Base-by-base conservation (phyloP, 345 rosid genomes). In the Eutrema heterophyllum region DNA sequence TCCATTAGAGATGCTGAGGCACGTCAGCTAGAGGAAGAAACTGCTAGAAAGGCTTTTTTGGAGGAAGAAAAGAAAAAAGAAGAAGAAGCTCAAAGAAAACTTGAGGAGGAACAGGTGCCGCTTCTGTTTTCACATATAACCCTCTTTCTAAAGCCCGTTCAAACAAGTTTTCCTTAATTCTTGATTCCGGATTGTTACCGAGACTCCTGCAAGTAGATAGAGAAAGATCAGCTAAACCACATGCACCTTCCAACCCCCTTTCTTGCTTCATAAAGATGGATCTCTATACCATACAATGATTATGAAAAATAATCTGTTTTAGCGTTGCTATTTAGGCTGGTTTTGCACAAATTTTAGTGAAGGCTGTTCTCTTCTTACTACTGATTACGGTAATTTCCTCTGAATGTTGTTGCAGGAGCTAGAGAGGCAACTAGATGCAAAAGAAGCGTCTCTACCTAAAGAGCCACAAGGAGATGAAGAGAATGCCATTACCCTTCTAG, bases 361-460 rank as follows among this genome's bases (percentile, higher is more conserved):
- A 36, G 9, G 55, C 7, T 1, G 15, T 55, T 63, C 26, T 55
- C 38, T 45, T 32, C 62, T 64, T 64, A 10, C 70, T 64, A 10
- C 70, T 70, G 14, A 56, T 56, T n/a, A 13, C 3, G 2, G 40
- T 32, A 1, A 48, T 9, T n/a, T 48, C 9, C 35, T 58, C 27
- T 51, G 16, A 45, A 51, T 72, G 49, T n/a, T 78, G 73, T 72
- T 59, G 68, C 87, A 96, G 99, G 99, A 96, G 81, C 79, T 81
- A 68, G 95, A 90, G 77, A 88, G 98, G 68, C 89, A 83, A 51
- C 81, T 92, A 83, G 87, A 83, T 3, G 89, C 87, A 38, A 96
- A 96, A 84, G 97, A 90, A 84, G 96, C 95, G 63, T 90, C 99
- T 58, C 84, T 96, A 78, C 96, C 98, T 58, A 84, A 71, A 75